These are phyloP conservation scores for Pythium guiyangense DNA, from an alignment of 352 stramenopile species.

Conservation along the genomic window DNA sequence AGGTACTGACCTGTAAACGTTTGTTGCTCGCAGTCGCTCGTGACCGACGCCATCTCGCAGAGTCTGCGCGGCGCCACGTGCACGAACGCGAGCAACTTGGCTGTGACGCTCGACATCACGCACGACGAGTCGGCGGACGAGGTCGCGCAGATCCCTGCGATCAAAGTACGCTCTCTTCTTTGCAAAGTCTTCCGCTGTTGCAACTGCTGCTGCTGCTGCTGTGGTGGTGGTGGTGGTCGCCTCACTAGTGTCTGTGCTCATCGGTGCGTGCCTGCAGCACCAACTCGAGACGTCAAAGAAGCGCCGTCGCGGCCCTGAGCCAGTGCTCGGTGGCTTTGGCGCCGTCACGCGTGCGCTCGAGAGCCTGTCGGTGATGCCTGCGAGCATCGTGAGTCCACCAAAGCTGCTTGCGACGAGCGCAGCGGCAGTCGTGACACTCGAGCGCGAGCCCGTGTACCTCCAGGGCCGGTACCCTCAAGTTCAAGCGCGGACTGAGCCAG, in stretches of 20 bases:
- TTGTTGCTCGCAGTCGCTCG: slow-evolving; percentile 23
- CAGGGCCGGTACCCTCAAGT: slow-evolving; percentile 90
- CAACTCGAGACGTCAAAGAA: slow-evolving; percentile 62
- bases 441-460: slow-evolving; percentile 85
- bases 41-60: slow-evolving; percentile 37
- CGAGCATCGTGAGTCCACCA: slow-evolving; percentile 52
- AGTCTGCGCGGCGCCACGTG: slow-evolving; percentile 50
- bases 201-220: not conserved
- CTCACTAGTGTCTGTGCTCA: not conserved
- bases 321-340: slow-evolving; percentile 73
- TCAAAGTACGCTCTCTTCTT: slow-evolving; percentile 34
- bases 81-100: slow-evolving; percentile 54
- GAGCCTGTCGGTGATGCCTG: slow-evolving; percentile 37
- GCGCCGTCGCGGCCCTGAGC: slow-evolving; percentile 52
- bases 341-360: slow-evolving; percentile 64
- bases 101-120: slow-evolving; percentile 59
- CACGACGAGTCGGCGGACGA: slow-evolving; percentile 69
- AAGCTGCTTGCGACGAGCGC: slow-evolving; percentile 30
- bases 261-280: slow-evolving; percentile 23
- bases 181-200: not conserved
- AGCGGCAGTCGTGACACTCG: slow-evolving; percentile 33
- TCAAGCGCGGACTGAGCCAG: slow-evolving; percentile 86
- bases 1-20: not conserved
- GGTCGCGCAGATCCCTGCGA: slow-evolving; percentile 69
- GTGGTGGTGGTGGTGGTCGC: too few species aligned